phyloP scores from a whole-genome alignment of 805 yeast species.

The Sugiyamaella valdiviana region DNA sequence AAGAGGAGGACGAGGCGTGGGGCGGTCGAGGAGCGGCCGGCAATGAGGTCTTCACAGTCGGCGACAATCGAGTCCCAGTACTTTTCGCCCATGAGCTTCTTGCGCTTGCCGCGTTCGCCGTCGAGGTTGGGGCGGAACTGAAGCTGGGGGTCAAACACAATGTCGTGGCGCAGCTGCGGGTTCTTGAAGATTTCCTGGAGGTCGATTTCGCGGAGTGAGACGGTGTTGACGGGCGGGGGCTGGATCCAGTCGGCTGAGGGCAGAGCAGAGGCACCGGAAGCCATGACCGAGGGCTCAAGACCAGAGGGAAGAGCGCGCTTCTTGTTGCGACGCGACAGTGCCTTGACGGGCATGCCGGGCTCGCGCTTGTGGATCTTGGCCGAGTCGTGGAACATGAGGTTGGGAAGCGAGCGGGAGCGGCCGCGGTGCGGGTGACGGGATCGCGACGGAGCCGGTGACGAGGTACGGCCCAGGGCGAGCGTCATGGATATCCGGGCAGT shows the following conservation, averaged over 20 bases:
- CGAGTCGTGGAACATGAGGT: slow-evolving; percentile 13
- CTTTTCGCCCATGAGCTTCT: slow-evolving; percentile 66
- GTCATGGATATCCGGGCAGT: slow-evolving; percentile 5
- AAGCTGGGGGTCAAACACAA: slow-evolving; percentile 82
- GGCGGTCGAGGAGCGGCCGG: slow-evolving; percentile 11
- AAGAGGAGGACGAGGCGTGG: slow-evolving; percentile 59
- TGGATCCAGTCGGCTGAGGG: slow-evolving; percentile 26
- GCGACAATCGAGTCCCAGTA: slow-evolving; percentile 75
- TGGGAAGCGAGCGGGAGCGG: slow-evolving; percentile 21
- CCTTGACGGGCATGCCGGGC: not conserved
- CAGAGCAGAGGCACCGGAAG: slow-evolving; percentile 1
- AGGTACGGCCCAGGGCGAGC: slow-evolving; percentile 1
- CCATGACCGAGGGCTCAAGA: not conserved
- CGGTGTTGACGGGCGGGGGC: slow-evolving; percentile 76
- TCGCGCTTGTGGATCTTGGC: slow-evolving; percentile 11
- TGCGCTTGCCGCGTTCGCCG: slow-evolving; percentile 81
- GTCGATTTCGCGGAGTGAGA: slow-evolving; percentile 78
- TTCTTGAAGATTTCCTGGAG: slow-evolving; percentile 81
- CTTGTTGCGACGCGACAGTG: slow-evolving; percentile 2
- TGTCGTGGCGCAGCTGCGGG: slow-evolving; percentile 90
- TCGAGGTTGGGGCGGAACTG: slow-evolving; percentile 89
- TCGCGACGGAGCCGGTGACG: not conserved
- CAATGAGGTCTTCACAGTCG: slow-evolving; percentile 48
- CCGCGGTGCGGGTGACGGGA: slow-evolving; percentile 14
- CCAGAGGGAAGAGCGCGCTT: not conserved